Conservation (phyloP, 257 asterid species). For the Solanum clarkiae region DNA sequence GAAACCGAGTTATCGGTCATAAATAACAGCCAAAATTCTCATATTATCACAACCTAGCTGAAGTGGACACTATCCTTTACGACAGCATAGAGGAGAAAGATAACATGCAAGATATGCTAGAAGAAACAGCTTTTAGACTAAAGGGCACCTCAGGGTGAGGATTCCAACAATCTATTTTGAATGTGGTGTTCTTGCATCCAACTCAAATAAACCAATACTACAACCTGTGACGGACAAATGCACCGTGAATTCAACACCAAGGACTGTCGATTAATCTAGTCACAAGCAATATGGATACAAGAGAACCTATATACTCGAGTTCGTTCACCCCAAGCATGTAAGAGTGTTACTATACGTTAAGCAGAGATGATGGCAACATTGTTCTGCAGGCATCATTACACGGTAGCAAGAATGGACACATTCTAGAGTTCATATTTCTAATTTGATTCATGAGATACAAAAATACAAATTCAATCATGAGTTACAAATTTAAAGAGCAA, state of each 20-base stretch:
- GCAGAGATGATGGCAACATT: not conserved
- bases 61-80: not conserved
- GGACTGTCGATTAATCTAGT: not conserved
- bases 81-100: not conserved
- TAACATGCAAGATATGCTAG: not conserved
- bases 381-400: not conserved
- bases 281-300: not conserved
- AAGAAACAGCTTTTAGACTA: not conserved
- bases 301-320: not conserved
- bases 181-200: not conserved
- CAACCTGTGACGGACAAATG: not conserved
- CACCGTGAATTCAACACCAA: not conserved
- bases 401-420: not conserved
- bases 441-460: not conserved
- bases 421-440: not conserved
- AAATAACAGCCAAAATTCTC: not conserved
- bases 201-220: not conserved
- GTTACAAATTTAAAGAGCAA: not conserved
- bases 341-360: not conserved
- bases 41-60: not conserved
- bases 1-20: not conserved
- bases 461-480: not conserved
- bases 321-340: not conserved
- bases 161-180: not conserved
- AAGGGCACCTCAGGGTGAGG: not conserved